Evolutionary conservation across 129 eudicot species (phyloP).

Genomic region (Artemisia argyi): DNA sequence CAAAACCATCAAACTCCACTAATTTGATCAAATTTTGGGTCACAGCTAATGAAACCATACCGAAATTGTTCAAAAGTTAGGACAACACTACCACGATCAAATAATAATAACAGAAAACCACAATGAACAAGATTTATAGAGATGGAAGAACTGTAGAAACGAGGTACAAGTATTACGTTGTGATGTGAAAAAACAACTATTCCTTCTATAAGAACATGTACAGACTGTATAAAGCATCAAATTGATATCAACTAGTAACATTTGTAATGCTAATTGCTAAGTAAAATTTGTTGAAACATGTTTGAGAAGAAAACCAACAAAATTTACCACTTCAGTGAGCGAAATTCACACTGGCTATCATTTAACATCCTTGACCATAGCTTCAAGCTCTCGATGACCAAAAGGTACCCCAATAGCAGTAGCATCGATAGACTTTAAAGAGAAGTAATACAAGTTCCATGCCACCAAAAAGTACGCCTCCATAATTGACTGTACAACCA

Average conservation of each 20-base stretch:
- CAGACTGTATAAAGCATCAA: constrained; percentile 33
- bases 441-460: constrained; percentile 66
- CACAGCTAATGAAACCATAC: neutral
- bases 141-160: neutral
- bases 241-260: constrained; percentile 32
- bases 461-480: constrained; percentile 79
- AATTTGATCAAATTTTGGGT: neutral
- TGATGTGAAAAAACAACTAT: constrained; percentile 7
- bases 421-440: constrained; percentile 61
- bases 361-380: constrained; percentile 42
- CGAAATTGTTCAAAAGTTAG: neutral
- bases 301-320: constrained; percentile 31
- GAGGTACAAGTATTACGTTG: constrained; percentile 21
- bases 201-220: neutral
- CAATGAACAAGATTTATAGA: neutral
- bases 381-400: constrained; percentile 65
- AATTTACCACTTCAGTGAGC: constrained; percentile 21
- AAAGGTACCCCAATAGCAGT: constrained; percentile 51
- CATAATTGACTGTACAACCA: constrained; percentile 50
- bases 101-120: neutral
- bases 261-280: constrained; percentile 31
- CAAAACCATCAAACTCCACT: neutral
- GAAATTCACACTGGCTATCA: constrained; percentile 22
- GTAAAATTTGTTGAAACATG: constrained; percentile 9
- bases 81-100: neutral